Evolutionary conservation across 2,329 filamentous ascomycete species (phyloP), one percentile per base, ranked within the genome.

Genomic region (Aureobasidium vineae): DNA sequence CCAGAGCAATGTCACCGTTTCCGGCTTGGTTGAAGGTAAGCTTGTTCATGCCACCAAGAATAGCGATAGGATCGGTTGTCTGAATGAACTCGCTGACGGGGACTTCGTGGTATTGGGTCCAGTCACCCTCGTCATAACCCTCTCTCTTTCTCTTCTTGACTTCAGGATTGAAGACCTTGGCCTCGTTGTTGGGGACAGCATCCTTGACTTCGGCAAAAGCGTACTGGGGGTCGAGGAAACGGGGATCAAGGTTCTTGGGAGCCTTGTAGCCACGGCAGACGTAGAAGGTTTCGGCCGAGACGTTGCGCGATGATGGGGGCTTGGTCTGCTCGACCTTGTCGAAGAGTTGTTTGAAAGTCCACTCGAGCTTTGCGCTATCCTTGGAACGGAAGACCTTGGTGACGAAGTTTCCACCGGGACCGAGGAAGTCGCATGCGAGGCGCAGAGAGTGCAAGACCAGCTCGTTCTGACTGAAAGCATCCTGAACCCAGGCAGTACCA

Each of bases 271-370:
- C 95, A 71, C 89, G 87, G 79, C 94, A 98, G 40, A 99, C 95
- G 70, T 98, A 94, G 81, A 99, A 99, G 47, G 98, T 98, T 82
- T 99, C 95, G 70, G 95, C 95, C 8, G 92, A 97, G 63, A 99
- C 94, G 74, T 96, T 97, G 82, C 95, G 86, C 10, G 92, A 97
- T 0, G 92, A 96, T 0, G 95, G 95, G 3, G 95, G 95, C 78
- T 99, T 99, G 5, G 95, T 99, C 57, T 96, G 94, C 76, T 99
- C 94, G 70, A 99, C 95, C 71, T 95, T 96, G 56, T 85, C 85
- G 81, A 99, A 99, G 0, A 99, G 84, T 77, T 99, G 95, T 76
- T 97, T 97, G 82, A 98, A 92, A 40, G 98, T 93, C 95, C 95
- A 99, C 57, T 98, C 84, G 53, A 99, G 80, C 67, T 92, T 89